These are phyloP conservation scores for Helenozyma baotianmanensis DNA, from an alignment of 805 yeast genomes.

Conservation along the genomic window DNA sequence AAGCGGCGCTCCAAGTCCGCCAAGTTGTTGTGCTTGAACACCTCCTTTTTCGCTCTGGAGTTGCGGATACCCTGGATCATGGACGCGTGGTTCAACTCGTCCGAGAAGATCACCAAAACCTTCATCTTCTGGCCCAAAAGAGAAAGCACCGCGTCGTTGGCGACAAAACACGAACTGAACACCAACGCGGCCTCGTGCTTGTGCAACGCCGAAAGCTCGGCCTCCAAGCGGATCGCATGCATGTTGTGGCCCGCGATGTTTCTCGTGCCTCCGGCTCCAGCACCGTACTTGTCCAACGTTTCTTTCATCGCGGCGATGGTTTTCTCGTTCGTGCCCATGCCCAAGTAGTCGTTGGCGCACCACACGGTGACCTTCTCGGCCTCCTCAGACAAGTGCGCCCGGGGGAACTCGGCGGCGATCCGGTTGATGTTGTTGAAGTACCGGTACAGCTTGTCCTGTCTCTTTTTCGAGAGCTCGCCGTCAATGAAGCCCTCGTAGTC, in stretches of 20 bases:
- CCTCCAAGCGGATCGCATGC: slow-evolving; percentile 84
- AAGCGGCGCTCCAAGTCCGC: slow-evolving; percentile 75
- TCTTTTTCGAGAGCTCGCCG: slow-evolving; percentile 65
- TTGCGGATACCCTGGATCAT: slow-evolving; percentile 96
- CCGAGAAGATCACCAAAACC: slow-evolving; percentile 87
- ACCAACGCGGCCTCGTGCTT: slow-evolving; percentile 94
- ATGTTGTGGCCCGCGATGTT: slow-evolving; percentile 97
- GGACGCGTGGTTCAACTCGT: slow-evolving; percentile 92
- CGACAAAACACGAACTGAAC: slow-evolving; percentile 92
- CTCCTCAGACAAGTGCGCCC: slow-evolving; percentile 76
- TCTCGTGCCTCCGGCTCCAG: slow-evolving; percentile 99
- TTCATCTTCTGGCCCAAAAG: slow-evolving; percentile 87
- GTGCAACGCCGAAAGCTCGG: slow-evolving; percentile 84
- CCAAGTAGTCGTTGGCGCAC: slow-evolving; percentile 98
- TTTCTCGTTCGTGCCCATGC: slow-evolving; percentile 80
- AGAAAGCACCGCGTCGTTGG: slow-evolving; percentile 92
- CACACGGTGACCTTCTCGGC: slow-evolving; percentile 91
- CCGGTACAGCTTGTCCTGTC: slow-evolving; percentile 87
- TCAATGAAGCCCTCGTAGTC: slow-evolving; percentile 71
- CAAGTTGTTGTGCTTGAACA: slow-evolving; percentile 88
- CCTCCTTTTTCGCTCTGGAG: slow-evolving; percentile 81
- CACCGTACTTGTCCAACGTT: slow-evolving; percentile 84
- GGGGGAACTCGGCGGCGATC: slow-evolving; percentile 88
- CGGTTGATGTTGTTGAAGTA: slow-evolving; percentile 97
- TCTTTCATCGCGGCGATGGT: slow-evolving; percentile 73